These are phyloP conservation scores for Knoxia roxburghii DNA, from an alignment of 257 asterid genomes.

Conservation along the genomic window DNA sequence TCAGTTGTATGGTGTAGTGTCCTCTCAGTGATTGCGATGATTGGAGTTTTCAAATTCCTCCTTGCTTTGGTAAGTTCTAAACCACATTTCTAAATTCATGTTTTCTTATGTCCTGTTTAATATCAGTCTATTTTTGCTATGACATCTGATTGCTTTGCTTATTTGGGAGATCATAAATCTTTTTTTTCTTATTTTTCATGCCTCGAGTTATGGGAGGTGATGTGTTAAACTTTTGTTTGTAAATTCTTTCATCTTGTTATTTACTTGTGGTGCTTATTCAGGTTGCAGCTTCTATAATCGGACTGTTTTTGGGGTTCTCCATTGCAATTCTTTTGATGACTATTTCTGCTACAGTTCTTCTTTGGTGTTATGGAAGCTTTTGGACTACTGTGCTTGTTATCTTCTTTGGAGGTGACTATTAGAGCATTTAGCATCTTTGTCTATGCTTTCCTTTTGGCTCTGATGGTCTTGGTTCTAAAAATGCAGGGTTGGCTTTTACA, in stretches of 20 bases:
- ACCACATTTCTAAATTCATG: slow-evolving; percentile 9
- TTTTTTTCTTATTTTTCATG: not conserved
- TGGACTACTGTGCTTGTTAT: slow-evolving; percentile 65
- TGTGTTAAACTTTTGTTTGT: not conserved
- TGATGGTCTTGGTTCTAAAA: slow-evolving; percentile 21
- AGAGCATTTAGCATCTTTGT: slow-evolving; percentile 6
- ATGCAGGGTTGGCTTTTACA: slow-evolving; percentile 61
- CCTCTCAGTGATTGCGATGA: slow-evolving; percentile 60
- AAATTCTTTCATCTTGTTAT: not conserved
- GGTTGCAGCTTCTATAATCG: slow-evolving; percentile 52
- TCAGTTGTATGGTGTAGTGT: slow-evolving; percentile 74
- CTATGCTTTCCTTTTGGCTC: slow-evolving; percentile 10
- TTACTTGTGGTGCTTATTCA: slow-evolving; percentile 28
- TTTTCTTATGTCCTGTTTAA: slow-evolving; percentile 9
- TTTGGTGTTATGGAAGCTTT: slow-evolving; percentile 89
- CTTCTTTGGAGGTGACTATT: slow-evolving; percentile 62
- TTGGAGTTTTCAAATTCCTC: slow-evolving; percentile 60
- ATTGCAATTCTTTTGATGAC: slow-evolving; percentile 45
- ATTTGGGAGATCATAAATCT: not conserved
- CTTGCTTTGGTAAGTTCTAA: slow-evolving; percentile 54
- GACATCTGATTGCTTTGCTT: not conserved
- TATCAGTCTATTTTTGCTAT: not conserved
- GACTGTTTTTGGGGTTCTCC: slow-evolving; percentile 61
- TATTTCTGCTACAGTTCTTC: slow-evolving; percentile 37
- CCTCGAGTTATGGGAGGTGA: not conserved